These are phyloP conservation scores for Leccinum variicolor DNA, from an alignment of 768 basidiomycete species.

Conservation along the genomic window DNA sequence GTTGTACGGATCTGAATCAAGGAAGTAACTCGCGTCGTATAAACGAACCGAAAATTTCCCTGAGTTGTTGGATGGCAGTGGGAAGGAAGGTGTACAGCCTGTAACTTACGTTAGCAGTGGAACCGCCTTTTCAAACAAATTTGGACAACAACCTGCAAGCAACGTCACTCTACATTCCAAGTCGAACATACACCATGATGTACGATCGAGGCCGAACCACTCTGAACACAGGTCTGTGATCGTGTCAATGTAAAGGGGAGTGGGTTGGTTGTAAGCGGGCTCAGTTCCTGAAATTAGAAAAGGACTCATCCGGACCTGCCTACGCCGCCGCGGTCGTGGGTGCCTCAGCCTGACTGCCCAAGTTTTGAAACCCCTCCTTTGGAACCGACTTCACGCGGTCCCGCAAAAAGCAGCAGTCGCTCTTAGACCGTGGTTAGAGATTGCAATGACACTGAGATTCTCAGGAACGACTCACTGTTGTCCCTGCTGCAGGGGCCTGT, in stretches of 20 bases:
- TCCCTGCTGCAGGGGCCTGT: not conserved
- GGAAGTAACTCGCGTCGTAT: conserved; percentile 13
- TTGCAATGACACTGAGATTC: conserved; percentile 11
- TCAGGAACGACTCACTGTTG: conserved; percentile 15
- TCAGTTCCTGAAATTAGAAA: conserved; percentile 6
- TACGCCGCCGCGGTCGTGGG: not conserved
- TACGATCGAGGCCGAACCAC: not conserved
- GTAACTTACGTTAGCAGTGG: conserved; percentile 34
- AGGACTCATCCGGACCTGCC: not conserved
- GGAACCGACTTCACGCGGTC: conserved; percentile 15
- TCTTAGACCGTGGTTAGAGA: not conserved
- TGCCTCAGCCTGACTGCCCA: not conserved
- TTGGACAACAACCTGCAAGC: conserved; percentile 4
- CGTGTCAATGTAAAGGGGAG: not conserved
- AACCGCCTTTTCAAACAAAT: conserved; percentile 19
- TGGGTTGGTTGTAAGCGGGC: not conserved
- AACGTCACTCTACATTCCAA: not conserved
- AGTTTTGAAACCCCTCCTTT: conserved; percentile 6
- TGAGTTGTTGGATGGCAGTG: conserved; percentile 15
- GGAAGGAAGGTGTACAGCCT: conserved; percentile 17
- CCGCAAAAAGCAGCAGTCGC: conserved; percentile 6
- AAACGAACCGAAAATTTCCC: conserved; percentile 16
- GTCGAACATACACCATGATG: not conserved
- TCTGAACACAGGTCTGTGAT: not conserved
- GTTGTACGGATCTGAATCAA: conserved; percentile 15